Evolutionary conservation across 164 flowering plant species (phyloP).

Genomic region (Santalum album): DNA sequence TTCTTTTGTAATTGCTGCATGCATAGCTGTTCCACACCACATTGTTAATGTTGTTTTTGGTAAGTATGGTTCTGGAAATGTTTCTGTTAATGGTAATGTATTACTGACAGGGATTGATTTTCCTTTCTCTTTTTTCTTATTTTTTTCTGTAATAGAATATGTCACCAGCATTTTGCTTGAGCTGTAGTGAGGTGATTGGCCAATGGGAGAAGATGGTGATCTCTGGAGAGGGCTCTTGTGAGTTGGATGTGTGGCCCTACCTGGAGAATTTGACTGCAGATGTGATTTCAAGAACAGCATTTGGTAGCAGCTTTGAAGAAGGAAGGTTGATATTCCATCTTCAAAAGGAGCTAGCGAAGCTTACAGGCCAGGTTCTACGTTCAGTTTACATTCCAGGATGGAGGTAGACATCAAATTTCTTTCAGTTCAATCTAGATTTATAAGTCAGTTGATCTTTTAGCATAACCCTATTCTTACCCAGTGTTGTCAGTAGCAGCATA

Average conservation of each 20-base stretch:
- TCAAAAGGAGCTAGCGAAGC: constrained; percentile 19
- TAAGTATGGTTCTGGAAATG: too few species aligned
- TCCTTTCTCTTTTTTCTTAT: too few species aligned
- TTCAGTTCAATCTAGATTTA: neutral
- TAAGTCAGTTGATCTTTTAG: neutral
- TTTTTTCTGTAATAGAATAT: constrained; percentile 19
- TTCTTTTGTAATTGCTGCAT: too few species aligned
- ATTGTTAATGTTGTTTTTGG: too few species aligned
- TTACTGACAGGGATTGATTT: neutral
- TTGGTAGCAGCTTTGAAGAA: constrained; percentile 17
- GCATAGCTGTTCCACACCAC: too few species aligned
- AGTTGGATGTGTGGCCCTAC: constrained; percentile 18
- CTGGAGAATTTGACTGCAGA: constrained; percentile 11
- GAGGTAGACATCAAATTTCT: constrained; percentile 14
- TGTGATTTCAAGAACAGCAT: constrained; percentile 15
- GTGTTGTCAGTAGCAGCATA: too few species aligned
- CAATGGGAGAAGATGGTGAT: constrained; percentile 18
- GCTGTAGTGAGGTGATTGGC: constrained; percentile 18
- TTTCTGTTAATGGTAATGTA: too few species aligned
- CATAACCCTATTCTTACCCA: too few species aligned
- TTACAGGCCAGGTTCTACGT: constrained; percentile 1
- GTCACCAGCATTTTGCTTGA: constrained; percentile 21
- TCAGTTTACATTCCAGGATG: constrained; percentile 25
- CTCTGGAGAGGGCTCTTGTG: constrained; percentile 6
- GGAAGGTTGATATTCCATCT: constrained; percentile 15